Base-by-base conservation (phyloP, 2,329 filamentous ascomycete species). In the Venturia pyrina region DNA sequence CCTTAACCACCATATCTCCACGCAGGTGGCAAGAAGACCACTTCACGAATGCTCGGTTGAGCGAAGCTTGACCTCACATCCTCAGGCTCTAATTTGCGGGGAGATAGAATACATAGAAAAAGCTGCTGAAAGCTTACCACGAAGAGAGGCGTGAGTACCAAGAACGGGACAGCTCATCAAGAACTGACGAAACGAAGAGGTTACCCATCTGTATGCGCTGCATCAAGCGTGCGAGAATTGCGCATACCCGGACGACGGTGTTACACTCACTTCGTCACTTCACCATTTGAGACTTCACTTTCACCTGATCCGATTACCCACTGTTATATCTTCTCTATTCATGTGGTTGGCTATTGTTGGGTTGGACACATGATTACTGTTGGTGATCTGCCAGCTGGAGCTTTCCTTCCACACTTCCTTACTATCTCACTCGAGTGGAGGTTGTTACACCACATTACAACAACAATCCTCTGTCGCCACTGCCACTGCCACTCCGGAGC, bases 261-360 rank as follows among this genome's bases (percentile, higher is more conserved):
- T 15, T 5, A 34, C 53, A 37, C 24, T 37, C 28, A n/a, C 28
- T 59, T 21, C 32, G 32, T 37, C 32, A 59, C 53, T 32, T 59
- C 28, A 59, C 28, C 15, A 37, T 37, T 59, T 37, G 32, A 19
- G 32, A 37, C 53, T 59, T 59, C 53, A 59, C 53, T 59, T 59
- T 53, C 5, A 59, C 28, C 32, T n/a, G 28, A 59, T 28, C 53
- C 10, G 53, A 37, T 32, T 32, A 57, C 53, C 53, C 53, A 37
- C 53, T 37, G 40, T 59, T 40, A 7, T 19, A 28, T 59, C 0
- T 0, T 40, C 28, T 15, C 53, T 59, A 59, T 59, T 37, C 53
- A n/a, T 59, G 53, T 59, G 53, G 28, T 59, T 5, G 19, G 53
- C 53, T 59, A 37, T 59, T 59, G 53, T 59, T 21, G 53, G 53